phyloP scores from a whole-genome alignment of 805 yeast species.

The Wickerhamiella shivajii region DNA sequence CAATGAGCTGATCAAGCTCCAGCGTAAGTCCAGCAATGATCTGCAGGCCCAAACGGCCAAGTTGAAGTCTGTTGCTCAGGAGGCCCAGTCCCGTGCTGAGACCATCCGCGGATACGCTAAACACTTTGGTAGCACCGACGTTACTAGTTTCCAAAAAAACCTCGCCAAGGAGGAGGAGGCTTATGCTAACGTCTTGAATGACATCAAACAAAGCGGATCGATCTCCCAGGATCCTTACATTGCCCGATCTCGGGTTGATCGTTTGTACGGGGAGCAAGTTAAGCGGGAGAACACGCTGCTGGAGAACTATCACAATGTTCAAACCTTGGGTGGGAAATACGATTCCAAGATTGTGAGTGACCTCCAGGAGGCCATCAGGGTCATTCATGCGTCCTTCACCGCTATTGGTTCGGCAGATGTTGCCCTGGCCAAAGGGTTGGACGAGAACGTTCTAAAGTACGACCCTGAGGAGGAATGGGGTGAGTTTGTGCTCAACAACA shows the following conservation, averaged over 20 bases:
- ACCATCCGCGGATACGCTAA: conserved; percentile 3
- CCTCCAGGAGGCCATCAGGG: conserved; percentile 65
- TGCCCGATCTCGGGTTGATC: conserved; percentile 54
- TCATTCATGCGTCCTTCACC: conserved; percentile 55
- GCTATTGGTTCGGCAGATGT: conserved; percentile 20
- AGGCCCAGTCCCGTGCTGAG: conserved; percentile 6
- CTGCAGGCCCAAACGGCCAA: not conserved
- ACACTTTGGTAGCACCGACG: not conserved
- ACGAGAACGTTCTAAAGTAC: conserved; percentile 61
- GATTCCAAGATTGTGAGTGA: conserved; percentile 80
- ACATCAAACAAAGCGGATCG: conserved; percentile 12
- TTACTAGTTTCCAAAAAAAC: not conserved
- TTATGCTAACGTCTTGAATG: conserved; percentile 14
- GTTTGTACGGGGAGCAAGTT: conserved; percentile 62
- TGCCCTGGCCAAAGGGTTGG: conserved; percentile 48
- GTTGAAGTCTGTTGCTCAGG: not conserved
- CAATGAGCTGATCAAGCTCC: conserved; percentile 57
- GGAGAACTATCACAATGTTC: conserved; percentile 78
- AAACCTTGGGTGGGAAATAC: conserved; percentile 73
- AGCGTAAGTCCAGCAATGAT: not conserved
- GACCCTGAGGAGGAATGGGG: conserved; percentile 84
- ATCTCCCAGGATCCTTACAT: conserved; percentile 54
- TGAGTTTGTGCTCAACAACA: conserved; percentile 57
- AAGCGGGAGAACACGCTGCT: conserved; percentile 74
- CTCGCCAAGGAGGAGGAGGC: conserved; percentile 39